phyloP scores from a whole-genome alignment of 1,139 yeast species.

The Saccharomyces pastorianus region DNA sequence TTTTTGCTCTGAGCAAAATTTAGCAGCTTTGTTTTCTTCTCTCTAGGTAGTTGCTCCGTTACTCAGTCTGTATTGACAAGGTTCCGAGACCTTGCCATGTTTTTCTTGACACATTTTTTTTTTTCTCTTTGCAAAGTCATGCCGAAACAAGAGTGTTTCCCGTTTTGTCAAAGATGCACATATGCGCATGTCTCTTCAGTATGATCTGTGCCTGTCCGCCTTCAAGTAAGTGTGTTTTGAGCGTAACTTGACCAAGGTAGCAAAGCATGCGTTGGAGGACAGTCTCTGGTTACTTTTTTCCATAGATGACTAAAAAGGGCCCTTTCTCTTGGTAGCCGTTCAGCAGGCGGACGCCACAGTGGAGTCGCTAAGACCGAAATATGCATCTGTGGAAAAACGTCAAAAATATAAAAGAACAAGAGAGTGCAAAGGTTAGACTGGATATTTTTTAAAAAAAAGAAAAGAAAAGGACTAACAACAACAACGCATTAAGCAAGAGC shows the following conservation, averaged over 20 bases:
- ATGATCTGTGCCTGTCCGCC: neutral
- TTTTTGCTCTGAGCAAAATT: neutral
- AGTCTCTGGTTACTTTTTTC: neutral
- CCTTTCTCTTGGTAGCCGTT: neutral
- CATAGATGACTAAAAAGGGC: neutral
- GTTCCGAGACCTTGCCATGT: too few relatives aligned
- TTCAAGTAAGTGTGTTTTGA: neutral
- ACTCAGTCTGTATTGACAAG: too few relatives aligned
- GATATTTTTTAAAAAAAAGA: neutral
- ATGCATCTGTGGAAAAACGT: neutral
- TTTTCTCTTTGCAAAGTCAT: neutral
- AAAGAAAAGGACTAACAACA: too few relatives aligned
- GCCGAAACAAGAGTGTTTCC: neutral
- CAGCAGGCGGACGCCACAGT: neutral
- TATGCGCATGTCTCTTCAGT: neutral
- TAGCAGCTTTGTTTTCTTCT: neutral
- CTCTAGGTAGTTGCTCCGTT: too few relatives aligned
- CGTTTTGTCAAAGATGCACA: neutral
- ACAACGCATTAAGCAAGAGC: too few relatives aligned
- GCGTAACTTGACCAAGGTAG: neutral
- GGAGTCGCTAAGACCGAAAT: neutral
- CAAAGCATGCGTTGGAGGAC: neutral
- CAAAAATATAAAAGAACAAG: neutral
- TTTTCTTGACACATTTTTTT: neutral
- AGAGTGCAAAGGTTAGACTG: neutral